Percentiles rank a stretch among this genome's conserved stretches.
These are phyloP conservation scores for Dioscorea cayenensis DNA, from an alignment of 116 monocot species.

Conservation along the genomic window DNA sequence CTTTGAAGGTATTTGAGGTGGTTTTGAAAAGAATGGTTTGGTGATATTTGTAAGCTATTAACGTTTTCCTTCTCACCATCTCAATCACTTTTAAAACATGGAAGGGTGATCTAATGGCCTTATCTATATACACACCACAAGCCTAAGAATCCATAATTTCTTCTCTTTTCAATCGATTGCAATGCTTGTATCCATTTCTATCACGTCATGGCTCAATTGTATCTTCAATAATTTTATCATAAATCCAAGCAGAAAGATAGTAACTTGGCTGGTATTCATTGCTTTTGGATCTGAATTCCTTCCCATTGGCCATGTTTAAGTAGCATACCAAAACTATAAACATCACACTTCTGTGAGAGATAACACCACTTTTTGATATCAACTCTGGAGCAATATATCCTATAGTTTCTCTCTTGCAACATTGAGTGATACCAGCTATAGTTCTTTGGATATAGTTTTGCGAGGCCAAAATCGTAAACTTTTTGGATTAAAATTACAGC, in stretches of 20 bases:
- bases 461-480: conserved; percentile 50
- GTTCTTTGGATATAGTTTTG: conserved; percentile 38
- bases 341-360: conserved; percentile 28
- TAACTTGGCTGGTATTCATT: conserved; percentile 14
- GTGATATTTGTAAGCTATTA: conserved; percentile 15
- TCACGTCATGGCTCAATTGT: no score
- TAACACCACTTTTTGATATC: conserved; percentile 14
- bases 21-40: conserved; percentile 20
- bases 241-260: conserved; percentile 51
- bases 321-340: conserved; percentile 34
- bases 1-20: no score
- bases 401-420: conserved; percentile 34
- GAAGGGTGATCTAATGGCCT: conserved; percentile 24
- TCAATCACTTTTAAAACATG: conserved; percentile 33
- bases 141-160: conserved; percentile 25
- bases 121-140: conserved; percentile 58
- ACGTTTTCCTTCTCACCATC: conserved; percentile 29
- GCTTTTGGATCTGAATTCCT: conserved; percentile 21
- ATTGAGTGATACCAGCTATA: conserved; percentile 14
- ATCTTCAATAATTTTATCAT: conserved; percentile 17
- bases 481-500: conserved; percentile 28
- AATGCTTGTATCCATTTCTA: background rate
- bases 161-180: conserved; percentile 23
- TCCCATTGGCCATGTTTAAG: conserved; percentile 30
- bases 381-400: conserved; percentile 41